phyloP scores from a whole-genome alignment of 2,329 filamentous ascomycete species.

The Paraconiothyrium brasiliense region DNA sequence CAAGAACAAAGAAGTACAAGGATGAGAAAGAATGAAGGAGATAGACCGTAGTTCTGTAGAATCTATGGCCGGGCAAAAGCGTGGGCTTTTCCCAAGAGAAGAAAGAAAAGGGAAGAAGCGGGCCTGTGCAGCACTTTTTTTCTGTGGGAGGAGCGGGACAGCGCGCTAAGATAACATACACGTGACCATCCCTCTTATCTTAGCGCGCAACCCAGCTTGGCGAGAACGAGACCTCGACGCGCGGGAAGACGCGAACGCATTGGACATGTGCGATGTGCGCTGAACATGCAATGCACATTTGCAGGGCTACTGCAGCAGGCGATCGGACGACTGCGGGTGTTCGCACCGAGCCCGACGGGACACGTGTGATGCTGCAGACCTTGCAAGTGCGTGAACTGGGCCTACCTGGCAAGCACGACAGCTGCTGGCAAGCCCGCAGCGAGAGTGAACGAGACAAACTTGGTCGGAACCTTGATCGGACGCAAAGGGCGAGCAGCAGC shows the following conservation, averaged over 20 bases:
- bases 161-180: slow-evolving; percentile 9
- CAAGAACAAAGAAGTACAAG: slow-evolving; percentile 39
- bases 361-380: neutral
- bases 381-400: neutral
- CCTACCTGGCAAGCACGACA: neutral
- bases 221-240: neutral
- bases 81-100: slow-evolving; percentile 59
- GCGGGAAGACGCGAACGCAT: neutral
- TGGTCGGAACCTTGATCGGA: neutral
- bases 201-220: neutral
- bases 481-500: neutral
- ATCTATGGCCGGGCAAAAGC: slow-evolving; percentile 67
- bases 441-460: neutral
- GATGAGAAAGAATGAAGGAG: slow-evolving; percentile 32
- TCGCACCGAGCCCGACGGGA: neutral
- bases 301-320: neutral
- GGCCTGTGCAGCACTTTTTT: slow-evolving; percentile 36
- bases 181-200: neutral
- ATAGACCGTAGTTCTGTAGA: slow-evolving; percentile 44
- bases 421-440: neutral
- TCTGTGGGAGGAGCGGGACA: slow-evolving; percentile 27
- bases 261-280: neutral
- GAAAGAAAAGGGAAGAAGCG: slow-evolving; percentile 31
- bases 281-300: neutral
- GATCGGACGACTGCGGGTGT: neutral